Evolutionary conservation across 2,329 filamentous ascomycete genomes (phyloP).

Genomic region (Monosporascus ibericus): DNA sequence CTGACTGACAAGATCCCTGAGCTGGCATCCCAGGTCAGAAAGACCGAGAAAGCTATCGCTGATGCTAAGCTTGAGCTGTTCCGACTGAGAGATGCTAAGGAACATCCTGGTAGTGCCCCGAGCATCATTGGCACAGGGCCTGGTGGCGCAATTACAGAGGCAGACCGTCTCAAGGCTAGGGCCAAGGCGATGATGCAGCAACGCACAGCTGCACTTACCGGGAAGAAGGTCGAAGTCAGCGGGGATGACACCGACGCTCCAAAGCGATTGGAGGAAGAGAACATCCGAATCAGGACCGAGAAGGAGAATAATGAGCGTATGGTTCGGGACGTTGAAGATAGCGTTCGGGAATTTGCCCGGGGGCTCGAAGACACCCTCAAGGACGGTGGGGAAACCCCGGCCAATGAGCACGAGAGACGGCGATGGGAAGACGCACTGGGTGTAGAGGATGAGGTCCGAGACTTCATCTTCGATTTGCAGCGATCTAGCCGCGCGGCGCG

Average conservation of each 20-base stretch:
- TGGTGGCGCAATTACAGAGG: slow-evolving; percentile 83
- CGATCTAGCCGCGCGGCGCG: slow-evolving; percentile 74
- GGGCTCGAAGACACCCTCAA: slow-evolving; percentile 84
- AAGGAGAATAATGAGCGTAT: slow-evolving; percentile 93
- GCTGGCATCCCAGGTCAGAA: slow-evolving; percentile 84
- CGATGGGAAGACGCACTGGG: slow-evolving; percentile 95
- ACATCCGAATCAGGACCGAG: slow-evolving; percentile 70
- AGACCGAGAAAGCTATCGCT: slow-evolving; percentile 85
- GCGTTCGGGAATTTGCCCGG: slow-evolving; percentile 79
- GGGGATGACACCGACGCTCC: slow-evolving; percentile 74
- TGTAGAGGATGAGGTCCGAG: slow-evolving; percentile 92
- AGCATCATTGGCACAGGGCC: slow-evolving; percentile 88
- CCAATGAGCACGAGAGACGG: slow-evolving; percentile 82
- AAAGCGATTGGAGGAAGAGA: slow-evolving; percentile 85
- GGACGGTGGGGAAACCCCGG: slow-evolving; percentile 67
- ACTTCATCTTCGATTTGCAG: slow-evolving; percentile 96
- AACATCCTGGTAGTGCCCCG: slow-evolving; percentile 73
- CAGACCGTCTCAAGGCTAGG: slow-evolving; percentile 87
- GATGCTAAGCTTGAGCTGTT: slow-evolving; percentile 90
- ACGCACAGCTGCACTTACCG: slow-evolving; percentile 84
- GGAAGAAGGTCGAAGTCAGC: slow-evolving; percentile 64
- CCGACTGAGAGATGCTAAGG: slow-evolving; percentile 87
- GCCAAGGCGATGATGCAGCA: slow-evolving; percentile 99
- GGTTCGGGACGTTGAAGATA: slow-evolving; percentile 95
- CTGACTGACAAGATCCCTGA: slow-evolving; percentile 87